Conservation (phyloP, 352 stramenopile genomes). For the Phytopythium aichiense region DNA sequence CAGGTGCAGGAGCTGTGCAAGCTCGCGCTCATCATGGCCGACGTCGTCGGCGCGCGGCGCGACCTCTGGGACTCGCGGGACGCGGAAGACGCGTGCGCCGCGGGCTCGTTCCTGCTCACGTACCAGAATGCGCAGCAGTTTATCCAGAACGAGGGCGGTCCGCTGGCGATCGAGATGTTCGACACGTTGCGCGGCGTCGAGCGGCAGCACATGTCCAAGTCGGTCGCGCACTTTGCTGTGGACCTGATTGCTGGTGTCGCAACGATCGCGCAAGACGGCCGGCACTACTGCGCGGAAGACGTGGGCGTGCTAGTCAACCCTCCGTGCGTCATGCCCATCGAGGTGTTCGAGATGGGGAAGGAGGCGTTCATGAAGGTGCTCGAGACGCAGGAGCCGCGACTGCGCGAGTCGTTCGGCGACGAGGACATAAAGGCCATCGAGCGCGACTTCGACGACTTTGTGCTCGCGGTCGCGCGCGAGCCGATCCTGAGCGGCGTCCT, state of each 20-base stretch:
- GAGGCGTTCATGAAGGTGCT: constrained; percentile 45
- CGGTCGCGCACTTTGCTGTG: constrained; percentile 41
- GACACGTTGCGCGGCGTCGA: constrained; percentile 43
- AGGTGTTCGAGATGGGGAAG: constrained; percentile 51
- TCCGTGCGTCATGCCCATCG: constrained; percentile 38
- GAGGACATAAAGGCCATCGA: constrained; percentile 41
- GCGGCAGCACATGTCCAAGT: constrained; percentile 40
- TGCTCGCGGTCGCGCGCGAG: constrained; percentile 36
- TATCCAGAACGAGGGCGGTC: constrained; percentile 53
- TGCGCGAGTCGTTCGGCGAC: constrained; percentile 38
- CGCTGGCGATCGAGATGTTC: constrained; percentile 53
- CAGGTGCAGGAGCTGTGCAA: constrained; percentile 55
- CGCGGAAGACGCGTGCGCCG: constrained; percentile 24
- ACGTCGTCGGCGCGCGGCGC: constrained; percentile 38
- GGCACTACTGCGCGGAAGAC: constrained; percentile 40
- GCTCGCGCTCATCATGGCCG: constrained; percentile 45
- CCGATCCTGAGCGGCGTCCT: constrained; percentile 45
- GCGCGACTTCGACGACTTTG: constrained; percentile 47
- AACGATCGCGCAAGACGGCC: constrained; percentile 39
- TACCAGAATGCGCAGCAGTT: constrained; percentile 56
- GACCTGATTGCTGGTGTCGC: constrained; percentile 37
- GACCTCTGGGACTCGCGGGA: constrained; percentile 38
- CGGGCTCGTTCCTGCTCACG: constrained; percentile 46
- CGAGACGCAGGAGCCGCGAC: constrained; percentile 26
- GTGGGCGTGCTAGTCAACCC: constrained; percentile 35